phyloP scores from a whole-genome alignment of 116 monocot species.

The Iris pallida region DNA sequence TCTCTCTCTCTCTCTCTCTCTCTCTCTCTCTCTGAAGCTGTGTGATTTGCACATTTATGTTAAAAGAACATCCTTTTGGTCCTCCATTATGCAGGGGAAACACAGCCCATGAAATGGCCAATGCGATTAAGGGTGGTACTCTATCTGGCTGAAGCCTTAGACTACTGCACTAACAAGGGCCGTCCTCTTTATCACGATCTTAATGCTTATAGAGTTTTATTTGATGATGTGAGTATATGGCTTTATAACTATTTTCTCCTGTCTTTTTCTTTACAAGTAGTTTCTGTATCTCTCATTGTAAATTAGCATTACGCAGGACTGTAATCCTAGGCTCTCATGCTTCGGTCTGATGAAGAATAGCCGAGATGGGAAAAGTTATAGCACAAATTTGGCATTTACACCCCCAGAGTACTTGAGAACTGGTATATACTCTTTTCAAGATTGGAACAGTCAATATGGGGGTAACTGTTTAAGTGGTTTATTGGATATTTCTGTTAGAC shows the following conservation, averaged over 20 bases:
- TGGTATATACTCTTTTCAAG: slow-evolving; percentile 17
- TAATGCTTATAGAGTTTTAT: slow-evolving; percentile 92
- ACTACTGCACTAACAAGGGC: slow-evolving; percentile 86
- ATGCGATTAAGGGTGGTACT: slow-evolving; percentile 88
- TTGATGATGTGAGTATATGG: slow-evolving; percentile 57
- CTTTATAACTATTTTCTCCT: slow-evolving; percentile 5
- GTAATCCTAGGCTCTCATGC: slow-evolving; percentile 56
- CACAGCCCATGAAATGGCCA: slow-evolving; percentile 89
- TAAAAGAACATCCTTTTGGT: background rate
- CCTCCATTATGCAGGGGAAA: slow-evolving; percentile 58
- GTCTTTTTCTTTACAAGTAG: slow-evolving; percentile 6
- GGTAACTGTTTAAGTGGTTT: background rate
- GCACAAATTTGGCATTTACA: slow-evolving; percentile 57
- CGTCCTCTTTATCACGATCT: slow-evolving; percentile 91
- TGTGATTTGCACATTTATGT: slow-evolving; percentile 1
- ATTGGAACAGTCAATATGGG: background rate
- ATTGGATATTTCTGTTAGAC: background rate
- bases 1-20: background rate
- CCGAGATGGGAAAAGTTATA: slow-evolving; percentile 60
- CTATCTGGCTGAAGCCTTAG: slow-evolving; percentile 84
- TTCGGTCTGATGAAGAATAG: slow-evolving; percentile 66
- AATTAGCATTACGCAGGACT: slow-evolving; percentile 44
- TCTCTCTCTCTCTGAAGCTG: background rate
- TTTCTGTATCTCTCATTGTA: slow-evolving; percentile 21
- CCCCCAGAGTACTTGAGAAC: slow-evolving; percentile 60